Percentiles rank a stretch among this genome's conserved stretches.
Evolutionary conservation across 2,329 filamentous ascomycete genomes (phyloP).

Genomic region (Berkeleyomyces basicola): DNA sequence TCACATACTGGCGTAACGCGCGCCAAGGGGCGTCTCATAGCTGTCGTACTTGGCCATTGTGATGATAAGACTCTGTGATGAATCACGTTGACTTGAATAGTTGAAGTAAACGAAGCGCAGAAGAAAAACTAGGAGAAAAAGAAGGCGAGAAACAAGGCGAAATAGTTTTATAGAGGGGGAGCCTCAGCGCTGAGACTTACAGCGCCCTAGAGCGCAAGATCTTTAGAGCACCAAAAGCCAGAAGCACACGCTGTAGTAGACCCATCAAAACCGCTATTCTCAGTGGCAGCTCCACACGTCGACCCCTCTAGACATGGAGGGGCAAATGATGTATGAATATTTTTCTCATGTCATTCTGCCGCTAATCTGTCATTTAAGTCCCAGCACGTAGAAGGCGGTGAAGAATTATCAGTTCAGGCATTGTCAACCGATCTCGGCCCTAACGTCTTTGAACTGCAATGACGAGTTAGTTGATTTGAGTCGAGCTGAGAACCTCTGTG

Average conservation of each 20-base stretch:
- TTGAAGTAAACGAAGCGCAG: not conserved
- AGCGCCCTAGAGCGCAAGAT: not conserved
- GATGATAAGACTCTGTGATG: not conserved
- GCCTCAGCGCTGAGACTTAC: not conserved
- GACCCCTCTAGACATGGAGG: not conserved
- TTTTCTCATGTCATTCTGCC: not conserved
- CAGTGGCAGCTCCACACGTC: not conserved
- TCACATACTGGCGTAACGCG: conserved; percentile 47
- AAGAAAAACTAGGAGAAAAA: not conserved
- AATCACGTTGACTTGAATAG: not conserved
- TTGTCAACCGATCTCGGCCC: too few relatives aligned
- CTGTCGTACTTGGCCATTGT: conserved; percentile 18
- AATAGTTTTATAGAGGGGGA: not conserved
- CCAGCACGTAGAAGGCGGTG: not conserved
- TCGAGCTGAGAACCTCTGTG: too few relatives aligned
- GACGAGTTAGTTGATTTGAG: too few relatives aligned
- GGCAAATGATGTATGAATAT: not conserved
- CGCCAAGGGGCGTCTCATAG: conserved; percentile 51
- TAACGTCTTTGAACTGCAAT: not conserved
- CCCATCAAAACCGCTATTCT: not conserved
- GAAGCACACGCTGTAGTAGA: not conserved
- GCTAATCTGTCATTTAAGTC: not conserved
- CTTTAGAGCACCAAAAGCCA: not conserved
- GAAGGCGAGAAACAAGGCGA: conserved; percentile 1
- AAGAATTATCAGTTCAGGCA: not conserved